Evolutionary conservation across 331 rosid species (phyloP).

Genomic region (Spiraea crenata): DNA sequence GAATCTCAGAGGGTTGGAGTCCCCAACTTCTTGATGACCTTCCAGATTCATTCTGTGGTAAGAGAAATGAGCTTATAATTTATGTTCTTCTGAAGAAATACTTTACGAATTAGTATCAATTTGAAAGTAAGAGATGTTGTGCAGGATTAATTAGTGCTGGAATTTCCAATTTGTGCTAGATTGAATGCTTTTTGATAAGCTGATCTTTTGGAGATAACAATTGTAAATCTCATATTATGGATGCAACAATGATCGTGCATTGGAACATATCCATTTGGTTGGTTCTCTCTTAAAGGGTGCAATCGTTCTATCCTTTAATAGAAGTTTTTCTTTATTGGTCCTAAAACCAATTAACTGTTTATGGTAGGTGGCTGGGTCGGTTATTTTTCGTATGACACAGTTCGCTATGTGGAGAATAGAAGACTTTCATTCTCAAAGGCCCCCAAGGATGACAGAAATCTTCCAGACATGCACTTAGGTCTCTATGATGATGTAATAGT

Average conservation of each 20-base stretch:
- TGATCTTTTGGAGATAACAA: too few species aligned
- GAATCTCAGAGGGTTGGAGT: constrained; percentile 67
- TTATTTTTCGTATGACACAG: constrained; percentile 82
- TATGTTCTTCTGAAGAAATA: not conserved
- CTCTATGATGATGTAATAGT: constrained; percentile 77
- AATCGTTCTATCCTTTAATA: not conserved
- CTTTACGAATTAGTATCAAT: not conserved
- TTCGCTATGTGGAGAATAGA: constrained; percentile 75
- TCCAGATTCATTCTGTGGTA: constrained; percentile 88
- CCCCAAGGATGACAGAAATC: constrained; percentile 75
- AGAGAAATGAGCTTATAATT: not conserved
- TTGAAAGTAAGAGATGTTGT: not conserved
- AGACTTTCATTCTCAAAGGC: constrained; percentile 70
- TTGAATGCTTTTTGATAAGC: too few species aligned
- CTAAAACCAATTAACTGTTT: not conserved
- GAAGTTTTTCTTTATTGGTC: not conserved
- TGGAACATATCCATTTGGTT: not conserved
- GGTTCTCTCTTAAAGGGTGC: not conserved
- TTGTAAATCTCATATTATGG: too few species aligned
- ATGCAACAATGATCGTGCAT: too few species aligned
- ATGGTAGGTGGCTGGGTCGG: constrained; percentile 92
- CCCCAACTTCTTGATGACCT: constrained; percentile 69
- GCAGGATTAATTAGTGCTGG: not conserved
- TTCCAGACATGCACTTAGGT: constrained; percentile 81
- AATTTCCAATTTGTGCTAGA: not conserved